Evolutionary conservation across 2,329 filamentous ascomycete species (phyloP), one percentile per base, ranked within the genome.

Genomic region (Orbilia ellipsospora): DNA sequence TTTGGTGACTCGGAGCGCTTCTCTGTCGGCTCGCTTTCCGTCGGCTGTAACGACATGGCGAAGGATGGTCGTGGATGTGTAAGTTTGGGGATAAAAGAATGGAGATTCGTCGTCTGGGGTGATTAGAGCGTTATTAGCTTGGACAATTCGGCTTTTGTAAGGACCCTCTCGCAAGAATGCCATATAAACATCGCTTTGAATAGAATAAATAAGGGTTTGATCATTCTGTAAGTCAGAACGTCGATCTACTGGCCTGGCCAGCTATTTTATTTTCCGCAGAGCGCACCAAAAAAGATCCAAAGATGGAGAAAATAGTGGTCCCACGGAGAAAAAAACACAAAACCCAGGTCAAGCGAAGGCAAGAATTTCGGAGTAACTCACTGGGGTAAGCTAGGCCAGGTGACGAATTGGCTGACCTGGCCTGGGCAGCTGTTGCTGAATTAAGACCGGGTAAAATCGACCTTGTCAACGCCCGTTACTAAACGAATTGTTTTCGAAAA

Each of bases 321-420:
- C 44, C 13, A 48, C 10, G 13, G 15, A 18, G 5, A 48, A 18
- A 15, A 45, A 48, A n/a, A 18, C 44, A 15, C 4, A 48, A 18
- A 56, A 44, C 60, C 60, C 44, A 31, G 51, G 42, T 18, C 60
- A 50, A 45, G 16, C 54, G 56, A 73, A 52, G 36, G 31, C 44
- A 52, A 51, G 55, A 64, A 50, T 63, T 23, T 45, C 50, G 70
- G 63, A 74, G 70, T 44, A 36, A 68, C 61, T 74, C 63, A 62
- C 63, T 74, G 62, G 62, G 63, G 70, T 52, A 52, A 52, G 15
- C 45, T 40, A 67, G 70, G 63, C 62, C 70, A 74, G 70, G 70
- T 74, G 70, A 74, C 70, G 63, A 68, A 74, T 74, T 74, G 63
- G 56, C 63, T 74, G 63, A 64, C 62, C 63, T 74, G 70, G 62